These are phyloP conservation scores for Leavenworthia alabamica DNA, from an alignment of 345 rosid genomes.

Conservation along the genomic window DNA sequence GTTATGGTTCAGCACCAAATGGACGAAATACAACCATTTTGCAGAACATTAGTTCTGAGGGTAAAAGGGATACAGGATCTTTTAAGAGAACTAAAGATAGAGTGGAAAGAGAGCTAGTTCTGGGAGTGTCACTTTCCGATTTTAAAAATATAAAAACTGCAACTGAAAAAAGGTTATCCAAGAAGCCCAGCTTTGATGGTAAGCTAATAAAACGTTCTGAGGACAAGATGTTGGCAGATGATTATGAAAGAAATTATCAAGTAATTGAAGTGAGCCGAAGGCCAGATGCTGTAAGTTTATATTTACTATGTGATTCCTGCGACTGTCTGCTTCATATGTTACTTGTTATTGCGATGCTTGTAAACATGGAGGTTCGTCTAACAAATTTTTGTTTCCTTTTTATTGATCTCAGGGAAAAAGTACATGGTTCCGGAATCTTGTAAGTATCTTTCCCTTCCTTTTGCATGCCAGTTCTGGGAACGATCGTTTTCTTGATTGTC, in stretches of 20 bases:
- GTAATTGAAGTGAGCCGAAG: constrained; percentile 38
- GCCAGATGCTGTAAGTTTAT: constrained; percentile 59
- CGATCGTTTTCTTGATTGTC: not conserved
- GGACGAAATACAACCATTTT: constrained; percentile 26
- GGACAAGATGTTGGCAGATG: constrained; percentile 30
- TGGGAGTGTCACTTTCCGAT: constrained; percentile 19
- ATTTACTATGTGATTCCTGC: not conserved
- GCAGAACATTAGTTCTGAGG: constrained; percentile 16
- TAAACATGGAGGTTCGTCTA: constrained; percentile 10
- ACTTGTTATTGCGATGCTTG: constrained; percentile 1
- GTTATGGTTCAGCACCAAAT: constrained; percentile 19
- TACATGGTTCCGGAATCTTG: constrained; percentile 69
- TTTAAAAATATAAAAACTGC: constrained; percentile 15
- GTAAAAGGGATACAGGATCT: not conserved
- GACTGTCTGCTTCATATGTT: not conserved
- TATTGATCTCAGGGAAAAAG: constrained; percentile 54
- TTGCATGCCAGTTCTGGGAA: not conserved
- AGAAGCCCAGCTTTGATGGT: constrained; percentile 36
- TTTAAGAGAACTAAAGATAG: constrained; percentile 22
- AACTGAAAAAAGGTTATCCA: constrained; percentile 25
- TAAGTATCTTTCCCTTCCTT: constrained; percentile 41
- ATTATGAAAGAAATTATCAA: constrained; percentile 27
- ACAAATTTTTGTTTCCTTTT: constrained; percentile 23
- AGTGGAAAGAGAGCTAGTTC: constrained; percentile 2
- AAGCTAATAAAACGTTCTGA: constrained; percentile 21